Conservation (phyloP, 2,329 filamentous ascomycete species). For the Fusarium buxicola region DNA sequence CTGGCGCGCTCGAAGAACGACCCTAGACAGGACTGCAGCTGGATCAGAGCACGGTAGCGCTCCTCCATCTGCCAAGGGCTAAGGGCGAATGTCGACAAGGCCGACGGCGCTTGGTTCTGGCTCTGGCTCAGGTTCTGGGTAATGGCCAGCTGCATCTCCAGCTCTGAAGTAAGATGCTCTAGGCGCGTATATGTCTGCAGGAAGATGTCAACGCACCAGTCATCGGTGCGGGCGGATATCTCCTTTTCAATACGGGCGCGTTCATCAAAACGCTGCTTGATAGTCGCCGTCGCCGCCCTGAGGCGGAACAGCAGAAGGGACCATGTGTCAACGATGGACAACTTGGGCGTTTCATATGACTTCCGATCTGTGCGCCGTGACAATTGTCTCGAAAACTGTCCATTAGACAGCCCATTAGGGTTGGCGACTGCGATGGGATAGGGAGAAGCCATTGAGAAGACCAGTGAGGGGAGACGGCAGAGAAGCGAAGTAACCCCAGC, state of each 20-base stretch:
- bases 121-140: constrained; percentile 8
- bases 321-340: constrained; percentile 24
- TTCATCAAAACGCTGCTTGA: constrained; percentile 24
- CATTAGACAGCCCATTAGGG: constrained; percentile 9
- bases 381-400: too few species aligned
- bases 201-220: constrained; percentile 22
- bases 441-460: constrained; percentile 8
- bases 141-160: constrained; percentile 26
- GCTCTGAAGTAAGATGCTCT: constrained; percentile 18
- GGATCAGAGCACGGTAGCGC: constrained; percentile 22
- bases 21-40: constrained; percentile 19
- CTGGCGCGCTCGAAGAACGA: constrained; percentile 27
- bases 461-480: background rate
- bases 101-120: constrained; percentile 5
- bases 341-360: constrained; percentile 3
- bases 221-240: constrained; percentile 21
- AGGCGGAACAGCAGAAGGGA: constrained; percentile 9
- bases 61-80: constrained; percentile 27
- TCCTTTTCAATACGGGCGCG: constrained; percentile 21
- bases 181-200: constrained; percentile 12
- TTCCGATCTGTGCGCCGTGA: background rate
- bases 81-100: constrained; percentile 14
- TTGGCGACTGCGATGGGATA: constrained; percentile 2
- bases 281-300: constrained; percentile 13
- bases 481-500: background rate